Base-by-base conservation (phyloP, 2,329 filamentous ascomycete genomes). In the Fusarium hostae region DNA sequence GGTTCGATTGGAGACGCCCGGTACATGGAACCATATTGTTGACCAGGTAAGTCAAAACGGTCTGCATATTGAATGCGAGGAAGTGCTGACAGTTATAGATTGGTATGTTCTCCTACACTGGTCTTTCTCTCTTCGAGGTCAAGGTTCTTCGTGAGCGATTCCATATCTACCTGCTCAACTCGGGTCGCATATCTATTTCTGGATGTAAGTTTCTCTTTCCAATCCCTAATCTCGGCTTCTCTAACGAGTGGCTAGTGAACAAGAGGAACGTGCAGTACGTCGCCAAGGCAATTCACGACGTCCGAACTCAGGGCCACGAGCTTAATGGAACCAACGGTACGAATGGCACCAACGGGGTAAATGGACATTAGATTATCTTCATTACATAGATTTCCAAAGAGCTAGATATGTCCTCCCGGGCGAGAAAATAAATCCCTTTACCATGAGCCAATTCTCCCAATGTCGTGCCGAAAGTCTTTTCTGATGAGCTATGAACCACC, bases 61-160 rank as follows among this genome's bases (percentile, higher is more conserved):
- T 13, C n/a, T 22, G 9, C 5, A 8, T 1, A 6, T 3, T 9
- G 2, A 32, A 5, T 0, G 9, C 2, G 11, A 20, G 15, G 9
- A 16, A 18, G 1, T 8, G 15, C 65, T 74, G 16, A 74, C 40
- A 18, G 3, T 26, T 34, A 6, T 5, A 99, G 88, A 98, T 98
- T 78, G 96, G 96, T 84, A 99, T 99, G 96, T 99, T 99, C 84
- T 95, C 92, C 80, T 99, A 97, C 81, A 96, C 93, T 0, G 93
- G 93, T 11, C 83, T 96, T 78, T 88, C 82, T 6, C 91, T 94
- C 82, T 79, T 87, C 59, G 93, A 96, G 79, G 93, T 95, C 11
- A 76, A 88, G 73, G 89, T 88, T 82, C 83, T 96, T 65, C 87
- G 91, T 41, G 85, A 89, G 63, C 88, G 92, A 51, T 89, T 86